Base-by-base conservation (phyloP, 306 rosid species). In the Citrullus mucosospermus region DNA sequence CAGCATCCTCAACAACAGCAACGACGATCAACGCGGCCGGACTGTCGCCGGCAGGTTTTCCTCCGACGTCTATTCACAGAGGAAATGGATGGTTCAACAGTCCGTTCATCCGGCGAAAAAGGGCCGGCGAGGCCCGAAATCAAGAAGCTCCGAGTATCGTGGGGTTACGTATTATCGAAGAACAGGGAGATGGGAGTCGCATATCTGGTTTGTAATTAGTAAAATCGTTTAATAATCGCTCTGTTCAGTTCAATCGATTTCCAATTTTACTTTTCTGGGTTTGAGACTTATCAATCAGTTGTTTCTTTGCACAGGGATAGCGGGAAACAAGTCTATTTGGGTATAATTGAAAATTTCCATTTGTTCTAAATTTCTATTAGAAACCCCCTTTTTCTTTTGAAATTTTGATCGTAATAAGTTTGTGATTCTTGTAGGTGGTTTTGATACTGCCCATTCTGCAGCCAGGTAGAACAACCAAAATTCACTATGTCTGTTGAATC, bases 101-200 rank as follows among this genome's bases (percentile, higher is more conserved):
- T 88, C 70, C 18, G 81, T 68, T 71, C 91, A 80, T 20, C 81
- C 36, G 76, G 88, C 82, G 62, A 92, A 86, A 85, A 94, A 90
- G 88, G 91, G 97, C 66, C 94, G 98, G 9, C 79, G 98, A 5
- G 98, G 98, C 70, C 98, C 98, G 9, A 79, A 92, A 89, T 92
- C 98, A 2, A 65, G 97, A 9, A 94, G 98, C 85, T 94, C 98
- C 1, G 96, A 94, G 90, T 94, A 94, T 83, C 93, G 98, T 3
- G 98, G 98, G 9, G 97, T 93, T 51, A 93, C 98, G 69, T 93
- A 89, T 78, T 91, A 93, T 57, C 88, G 98, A 77, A 87, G 98
- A 61, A 93, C 98, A 6, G 98, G 98, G 43, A 71, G 98, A 82
- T 93, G 98, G 98, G 98, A 93, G 85, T 93, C 98, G 71, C 98